phyloP scores from a whole-genome alignment of 192 early-diverging fungal genomes.

The Rhizoclosmatium sp. region DNA sequence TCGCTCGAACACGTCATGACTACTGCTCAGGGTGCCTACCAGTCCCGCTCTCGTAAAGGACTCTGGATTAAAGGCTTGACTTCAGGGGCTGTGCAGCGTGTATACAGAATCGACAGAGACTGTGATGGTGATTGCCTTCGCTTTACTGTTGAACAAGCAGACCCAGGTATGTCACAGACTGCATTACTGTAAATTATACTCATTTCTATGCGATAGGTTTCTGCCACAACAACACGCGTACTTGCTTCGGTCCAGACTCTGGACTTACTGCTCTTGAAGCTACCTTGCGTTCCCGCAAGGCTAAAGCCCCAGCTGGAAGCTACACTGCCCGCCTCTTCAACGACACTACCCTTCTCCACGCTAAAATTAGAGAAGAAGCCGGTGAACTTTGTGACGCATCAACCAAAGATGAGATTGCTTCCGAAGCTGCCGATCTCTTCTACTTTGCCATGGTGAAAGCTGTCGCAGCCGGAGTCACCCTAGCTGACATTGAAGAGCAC shows the following conservation, averaged over 20 bases:
- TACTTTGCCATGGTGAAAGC: slow-evolving; percentile 95
- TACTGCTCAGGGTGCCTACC: slow-evolving; percentile 88
- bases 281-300: slow-evolving; percentile 72
- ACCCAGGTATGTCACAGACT: slow-evolving; percentile 62
- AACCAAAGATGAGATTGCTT: slow-evolving; percentile 81
- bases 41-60: slow-evolving; percentile 79
- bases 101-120: slow-evolving; percentile 81
- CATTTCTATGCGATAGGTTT: slow-evolving; percentile 65
- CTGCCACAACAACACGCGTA: slow-evolving; percentile 90
- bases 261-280: slow-evolving; percentile 81
- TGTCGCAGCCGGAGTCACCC: slow-evolving; percentile 76
- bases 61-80: slow-evolving; percentile 97
- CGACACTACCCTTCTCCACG: slow-evolving; percentile 77
- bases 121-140: slow-evolving; percentile 90
- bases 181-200: neutral
- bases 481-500: slow-evolving; percentile 87
- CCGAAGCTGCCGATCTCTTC: slow-evolving; percentile 94
- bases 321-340: slow-evolving; percentile 91
- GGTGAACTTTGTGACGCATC: slow-evolving; percentile 87
- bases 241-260: slow-evolving; percentile 85
- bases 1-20: slow-evolving; percentile 84
- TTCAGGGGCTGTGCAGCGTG: slow-evolving; percentile 91
- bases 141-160: slow-evolving; percentile 87
- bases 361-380: slow-evolving; percentile 98
- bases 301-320: slow-evolving; percentile 82